These are phyloP conservation scores for Toxicodendron radicans DNA, from an alignment of 345 rosid species.

Conservation along the genomic window DNA sequence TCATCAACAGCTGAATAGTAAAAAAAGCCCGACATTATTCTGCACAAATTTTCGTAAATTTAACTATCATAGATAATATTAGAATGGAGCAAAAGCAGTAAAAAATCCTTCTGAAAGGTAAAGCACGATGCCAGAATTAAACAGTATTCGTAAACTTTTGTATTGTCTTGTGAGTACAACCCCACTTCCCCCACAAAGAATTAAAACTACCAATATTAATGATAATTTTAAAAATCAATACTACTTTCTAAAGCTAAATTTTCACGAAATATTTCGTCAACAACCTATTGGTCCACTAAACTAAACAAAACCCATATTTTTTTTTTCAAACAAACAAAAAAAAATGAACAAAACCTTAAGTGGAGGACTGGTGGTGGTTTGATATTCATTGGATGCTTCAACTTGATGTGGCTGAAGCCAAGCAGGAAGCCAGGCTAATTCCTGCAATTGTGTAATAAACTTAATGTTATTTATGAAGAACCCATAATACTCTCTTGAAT, in stretches of 20 bases:
- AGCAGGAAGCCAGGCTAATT: constrained; percentile 47
- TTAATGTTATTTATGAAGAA: neutral
- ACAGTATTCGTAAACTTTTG: too few species aligned
- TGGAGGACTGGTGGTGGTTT: constrained; percentile 16
- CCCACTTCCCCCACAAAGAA: too few species aligned
- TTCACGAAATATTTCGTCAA: neutral
- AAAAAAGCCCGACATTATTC: too few species aligned
- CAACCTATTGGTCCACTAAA: neutral
- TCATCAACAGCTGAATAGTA: too few species aligned
- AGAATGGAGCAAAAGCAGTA: too few species aligned
- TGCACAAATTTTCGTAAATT: too few species aligned
- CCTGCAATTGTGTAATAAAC: constrained; percentile 25
- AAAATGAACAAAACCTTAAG: constrained; percentile 23
- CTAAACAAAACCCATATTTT: neutral
- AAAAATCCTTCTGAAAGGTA: too few species aligned
- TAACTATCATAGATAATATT: too few species aligned
- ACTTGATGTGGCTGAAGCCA: constrained; percentile 42
- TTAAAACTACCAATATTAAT: too few species aligned
- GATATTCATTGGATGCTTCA: constrained; percentile 21
- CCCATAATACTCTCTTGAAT: too few species aligned
- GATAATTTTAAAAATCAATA: neutral
- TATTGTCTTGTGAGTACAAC: too few species aligned
- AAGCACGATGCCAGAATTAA: too few species aligned
- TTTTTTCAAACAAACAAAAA: neutral
- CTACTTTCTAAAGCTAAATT: neutral